phyloP scores from a whole-genome alignment of 805 yeast species.

The Candida maesae region DNA sequence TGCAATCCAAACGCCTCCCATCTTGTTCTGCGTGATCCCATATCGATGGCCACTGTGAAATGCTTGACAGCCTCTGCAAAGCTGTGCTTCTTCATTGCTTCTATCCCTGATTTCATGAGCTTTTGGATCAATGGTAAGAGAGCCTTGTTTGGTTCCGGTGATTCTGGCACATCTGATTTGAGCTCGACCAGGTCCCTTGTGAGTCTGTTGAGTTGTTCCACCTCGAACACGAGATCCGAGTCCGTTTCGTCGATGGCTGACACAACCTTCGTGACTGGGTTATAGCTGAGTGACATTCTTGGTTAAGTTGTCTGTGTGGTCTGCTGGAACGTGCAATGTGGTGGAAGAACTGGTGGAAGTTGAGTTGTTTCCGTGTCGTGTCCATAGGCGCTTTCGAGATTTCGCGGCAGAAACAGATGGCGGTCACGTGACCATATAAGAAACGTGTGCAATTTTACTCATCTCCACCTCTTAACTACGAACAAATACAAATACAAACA shows the following conservation, averaged over 20 bases:
- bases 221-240: slow-evolving; percentile 23
- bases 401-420: no score
- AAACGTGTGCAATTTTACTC: no score
- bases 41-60: slow-evolving; percentile 61
- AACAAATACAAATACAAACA: no score
- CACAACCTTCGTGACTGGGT: slow-evolving; percentile 28
- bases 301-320: background rate
- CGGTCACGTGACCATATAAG: no score
- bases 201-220: slow-evolving; percentile 33
- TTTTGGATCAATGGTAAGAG: slow-evolving; percentile 57
- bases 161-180: slow-evolving; percentile 47
- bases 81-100: slow-evolving; percentile 50
- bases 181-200: slow-evolving; percentile 31
- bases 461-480: no score
- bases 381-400: no score
- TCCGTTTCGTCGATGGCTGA: slow-evolving; percentile 10
- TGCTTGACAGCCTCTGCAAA: slow-evolving; percentile 60
- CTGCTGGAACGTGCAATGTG: no score
- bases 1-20: slow-evolving; percentile 74
- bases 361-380: no score
- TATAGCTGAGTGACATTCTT: slow-evolving; percentile 21
- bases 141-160: slow-evolving; percentile 51
- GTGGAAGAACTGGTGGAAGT: no score
- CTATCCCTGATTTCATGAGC: slow-evolving; percentile 61
- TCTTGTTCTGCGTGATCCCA: slow-evolving; percentile 63